Evolutionary conservation across 495 filamentous ascomycete species (phyloP).

Genomic region (Lindgomyces ingoldianus): DNA sequence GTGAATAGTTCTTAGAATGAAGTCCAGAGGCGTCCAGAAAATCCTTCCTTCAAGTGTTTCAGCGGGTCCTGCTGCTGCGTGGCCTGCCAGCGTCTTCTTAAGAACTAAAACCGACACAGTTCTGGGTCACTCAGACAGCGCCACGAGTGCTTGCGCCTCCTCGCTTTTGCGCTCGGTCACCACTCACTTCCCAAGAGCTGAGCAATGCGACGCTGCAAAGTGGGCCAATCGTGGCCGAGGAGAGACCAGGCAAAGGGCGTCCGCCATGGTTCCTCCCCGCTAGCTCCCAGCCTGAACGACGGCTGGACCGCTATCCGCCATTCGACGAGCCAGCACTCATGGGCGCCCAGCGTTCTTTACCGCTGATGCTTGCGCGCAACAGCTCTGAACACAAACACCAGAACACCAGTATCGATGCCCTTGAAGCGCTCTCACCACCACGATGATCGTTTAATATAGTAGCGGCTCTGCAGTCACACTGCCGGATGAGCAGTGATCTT

Average conservation of each 20-base stretch:
- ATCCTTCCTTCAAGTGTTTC: constrained; percentile 7
- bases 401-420: background rate
- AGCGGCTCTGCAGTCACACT: background rate
- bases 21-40: constrained; percentile 9
- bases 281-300: no score
- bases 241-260: background rate
- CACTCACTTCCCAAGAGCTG: constrained; percentile 21
- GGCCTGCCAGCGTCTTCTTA: constrained; percentile 5
- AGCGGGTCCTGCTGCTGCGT: background rate
- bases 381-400: background rate
- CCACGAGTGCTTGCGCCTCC: constrained; percentile 25
- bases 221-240: background rate
- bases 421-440: background rate
- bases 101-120: background rate
- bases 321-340: background rate
- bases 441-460: background rate
- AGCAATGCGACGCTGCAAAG: constrained; percentile 28
- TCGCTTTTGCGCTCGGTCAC: constrained; percentile 7
- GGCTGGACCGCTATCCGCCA: background rate
- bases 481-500: background rate
- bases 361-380: background rate
- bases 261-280: no score
- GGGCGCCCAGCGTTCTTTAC: background rate
- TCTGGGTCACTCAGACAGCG: background rate
- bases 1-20: background rate